Evolutionary conservation across 805 yeast species (phyloP).

Genomic region (Osmozyma mogii): DNA sequence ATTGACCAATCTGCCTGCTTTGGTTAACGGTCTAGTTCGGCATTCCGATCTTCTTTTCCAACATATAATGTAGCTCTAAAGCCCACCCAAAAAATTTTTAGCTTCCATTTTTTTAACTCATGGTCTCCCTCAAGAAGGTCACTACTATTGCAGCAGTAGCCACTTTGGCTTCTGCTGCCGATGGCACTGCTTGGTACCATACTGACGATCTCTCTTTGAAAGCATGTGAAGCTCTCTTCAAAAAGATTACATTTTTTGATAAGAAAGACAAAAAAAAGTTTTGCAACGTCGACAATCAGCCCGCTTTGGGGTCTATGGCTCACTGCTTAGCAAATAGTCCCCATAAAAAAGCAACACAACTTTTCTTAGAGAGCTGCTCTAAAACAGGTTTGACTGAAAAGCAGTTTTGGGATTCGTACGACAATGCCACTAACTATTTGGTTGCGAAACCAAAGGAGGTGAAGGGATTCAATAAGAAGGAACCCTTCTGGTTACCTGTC

Average conservation of each 20-base stretch:
- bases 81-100: too few relatives aligned
- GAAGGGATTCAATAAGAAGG: slow-evolving; percentile 21
- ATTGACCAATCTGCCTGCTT: too few relatives aligned
- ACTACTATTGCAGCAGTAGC: slow-evolving; percentile 8
- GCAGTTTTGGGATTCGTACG: slow-evolving; percentile 26
- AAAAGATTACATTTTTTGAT: slow-evolving; percentile 19
- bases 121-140: slow-evolving; percentile 10
- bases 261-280: slow-evolving; percentile 20
- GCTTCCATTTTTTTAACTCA: too few relatives aligned
- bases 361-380: slow-evolving; percentile 7
- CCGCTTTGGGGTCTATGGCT: slow-evolving; percentile 32
- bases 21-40: too few relatives aligned
- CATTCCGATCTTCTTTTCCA: too few relatives aligned
- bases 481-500: slow-evolving; percentile 29
- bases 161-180: slow-evolving; percentile 11
- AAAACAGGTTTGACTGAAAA: slow-evolving; percentile 19
- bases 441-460: slow-evolving; percentile 23
- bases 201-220: slow-evolving; percentile 17
- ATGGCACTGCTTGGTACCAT: slow-evolving; percentile 15
- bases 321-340: slow-evolving; percentile 23
- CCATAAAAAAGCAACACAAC: slow-evolving; percentile 11
- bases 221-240: slow-evolving; percentile 19
- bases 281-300: slow-evolving; percentile 28
- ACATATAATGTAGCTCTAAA: neutral
- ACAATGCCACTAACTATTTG: slow-evolving; percentile 35